These are phyloP conservation scores for Coccomyxa subellipsoidea DNA, from an alignment of 163 green algal genomes.

Conservation along the genomic window DNA sequence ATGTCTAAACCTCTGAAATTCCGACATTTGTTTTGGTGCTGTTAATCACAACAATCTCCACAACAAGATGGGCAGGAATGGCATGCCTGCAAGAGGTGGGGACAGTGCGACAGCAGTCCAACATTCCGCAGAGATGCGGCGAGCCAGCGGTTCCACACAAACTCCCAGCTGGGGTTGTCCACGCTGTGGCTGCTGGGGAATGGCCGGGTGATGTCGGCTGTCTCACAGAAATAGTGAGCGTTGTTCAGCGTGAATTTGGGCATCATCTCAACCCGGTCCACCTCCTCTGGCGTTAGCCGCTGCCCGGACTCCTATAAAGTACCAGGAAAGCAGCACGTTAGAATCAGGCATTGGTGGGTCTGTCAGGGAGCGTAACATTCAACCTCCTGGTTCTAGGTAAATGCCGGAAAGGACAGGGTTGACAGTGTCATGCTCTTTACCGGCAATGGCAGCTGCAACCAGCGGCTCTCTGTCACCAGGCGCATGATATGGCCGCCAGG, in stretches of 20 bases:
- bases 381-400: too few relatives aligned
- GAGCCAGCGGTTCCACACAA: constrained; percentile 95
- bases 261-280: constrained; percentile 30
- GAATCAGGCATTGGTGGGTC: too few relatives aligned
- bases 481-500: constrained; percentile 50
- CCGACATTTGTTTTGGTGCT: too few relatives aligned
- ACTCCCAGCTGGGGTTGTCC: constrained; percentile 68
- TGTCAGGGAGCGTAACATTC: too few relatives aligned
- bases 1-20: too few relatives aligned
- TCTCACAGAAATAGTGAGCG: constrained; percentile 93
- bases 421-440: too few relatives aligned
- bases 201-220: constrained; percentile 84
- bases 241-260: constrained; percentile 40
- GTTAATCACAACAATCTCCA: too few relatives aligned
- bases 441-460: constrained; percentile 41
- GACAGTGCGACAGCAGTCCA: constrained; percentile 73
- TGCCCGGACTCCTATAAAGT: neutral
- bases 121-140: constrained; percentile 60
- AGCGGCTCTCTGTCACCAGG: constrained; percentile 41
- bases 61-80: too few relatives aligned
- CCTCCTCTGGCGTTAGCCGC: constrained; percentile 25
- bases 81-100: constrained; percentile 81
- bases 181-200: constrained; percentile 70
- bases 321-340: neutral
- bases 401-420: too few relatives aligned